Conservation (phyloP, 345 rosid species). For the Sonneratia alba region DNA sequence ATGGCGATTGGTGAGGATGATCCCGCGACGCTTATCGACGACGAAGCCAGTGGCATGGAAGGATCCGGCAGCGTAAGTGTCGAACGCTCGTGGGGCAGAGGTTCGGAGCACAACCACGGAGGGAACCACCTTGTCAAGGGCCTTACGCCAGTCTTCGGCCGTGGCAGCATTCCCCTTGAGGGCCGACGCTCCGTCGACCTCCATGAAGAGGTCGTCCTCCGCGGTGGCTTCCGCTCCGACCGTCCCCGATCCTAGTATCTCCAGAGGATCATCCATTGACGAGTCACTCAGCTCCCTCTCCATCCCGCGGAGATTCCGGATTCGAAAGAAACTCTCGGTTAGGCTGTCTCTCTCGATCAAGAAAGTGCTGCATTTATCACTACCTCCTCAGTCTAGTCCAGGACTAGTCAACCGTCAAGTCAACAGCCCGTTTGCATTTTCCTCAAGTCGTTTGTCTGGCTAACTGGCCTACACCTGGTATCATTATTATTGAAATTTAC, state of each 20-base stretch:
- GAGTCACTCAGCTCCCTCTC: too few species aligned
- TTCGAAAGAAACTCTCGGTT: too few species aligned
- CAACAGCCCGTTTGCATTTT: too few species aligned
- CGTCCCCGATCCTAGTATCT: slow-evolving; percentile 33
- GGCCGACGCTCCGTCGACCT: slow-evolving; percentile 41
- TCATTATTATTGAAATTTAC: too few species aligned
- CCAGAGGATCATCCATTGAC: slow-evolving; percentile 44
- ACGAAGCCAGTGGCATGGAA: slow-evolving; percentile 83
- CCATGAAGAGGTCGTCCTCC: slow-evolving; percentile 41
- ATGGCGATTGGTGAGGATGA: slow-evolving; percentile 94
- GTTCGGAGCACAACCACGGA: slow-evolving; percentile 82
- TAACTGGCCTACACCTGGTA: too few species aligned
- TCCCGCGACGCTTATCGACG: slow-evolving; percentile 80
- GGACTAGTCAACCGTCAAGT: too few species aligned
- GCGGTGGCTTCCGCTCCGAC: slow-evolving; percentile 31
- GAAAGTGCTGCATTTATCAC: too few species aligned
- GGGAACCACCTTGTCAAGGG: slow-evolving; percentile 68
- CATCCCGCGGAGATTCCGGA: too few species aligned
- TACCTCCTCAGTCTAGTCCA: too few species aligned
- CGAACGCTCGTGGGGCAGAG: slow-evolving; percentile 83
- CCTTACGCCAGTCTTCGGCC: slow-evolving; percentile 77
- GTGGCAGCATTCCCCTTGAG: slow-evolving; percentile 44
- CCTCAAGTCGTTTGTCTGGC: too few species aligned
- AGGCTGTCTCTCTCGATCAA: too few species aligned
- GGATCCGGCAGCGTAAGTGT: slow-evolving; percentile 69